Conservation (phyloP, 306 rosid species). For the Prosopis cineraria region DNA sequence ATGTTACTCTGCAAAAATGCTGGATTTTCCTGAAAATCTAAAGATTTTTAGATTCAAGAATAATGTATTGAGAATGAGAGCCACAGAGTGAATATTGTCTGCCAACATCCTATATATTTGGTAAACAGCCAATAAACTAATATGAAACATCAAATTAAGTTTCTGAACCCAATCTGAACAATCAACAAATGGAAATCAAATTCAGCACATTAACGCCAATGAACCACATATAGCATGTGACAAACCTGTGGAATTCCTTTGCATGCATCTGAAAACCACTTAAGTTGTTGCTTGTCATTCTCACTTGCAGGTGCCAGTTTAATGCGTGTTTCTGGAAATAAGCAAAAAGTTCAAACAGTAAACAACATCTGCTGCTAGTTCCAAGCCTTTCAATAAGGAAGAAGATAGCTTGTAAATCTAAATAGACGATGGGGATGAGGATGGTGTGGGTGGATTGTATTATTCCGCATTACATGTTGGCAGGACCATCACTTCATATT, state of each 20-base stretch:
- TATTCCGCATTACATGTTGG: neutral
- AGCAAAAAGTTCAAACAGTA: constrained; percentile 30
- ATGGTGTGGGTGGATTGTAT: neutral
- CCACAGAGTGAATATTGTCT: neutral
- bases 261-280: constrained; percentile 91
- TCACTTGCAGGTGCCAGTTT: constrained; percentile 88
- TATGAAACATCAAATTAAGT: neutral
- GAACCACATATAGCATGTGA: constrained; percentile 6
- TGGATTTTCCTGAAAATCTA: constrained; percentile 62
- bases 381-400: constrained; percentile 27
- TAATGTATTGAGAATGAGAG: constrained; percentile 22
- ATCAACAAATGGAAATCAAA: constrained; percentile 6
- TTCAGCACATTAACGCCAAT: constrained; percentile 20
- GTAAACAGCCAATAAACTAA: constrained; percentile 11
- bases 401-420: too few species aligned
- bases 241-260: constrained; percentile 94
- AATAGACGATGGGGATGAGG: too few species aligned
- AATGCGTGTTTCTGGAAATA: constrained; percentile 66
- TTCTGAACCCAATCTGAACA: constrained; percentile 1
- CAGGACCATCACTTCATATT: neutral
- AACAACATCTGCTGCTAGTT: neutral
- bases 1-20: constrained; percentile 62
- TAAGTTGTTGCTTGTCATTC: constrained; percentile 75
- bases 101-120: neutral
- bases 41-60: constrained; percentile 13